Base-by-base conservation (phyloP, 768 basidiomycete genomes). In the Amanita phalloides region DNA sequence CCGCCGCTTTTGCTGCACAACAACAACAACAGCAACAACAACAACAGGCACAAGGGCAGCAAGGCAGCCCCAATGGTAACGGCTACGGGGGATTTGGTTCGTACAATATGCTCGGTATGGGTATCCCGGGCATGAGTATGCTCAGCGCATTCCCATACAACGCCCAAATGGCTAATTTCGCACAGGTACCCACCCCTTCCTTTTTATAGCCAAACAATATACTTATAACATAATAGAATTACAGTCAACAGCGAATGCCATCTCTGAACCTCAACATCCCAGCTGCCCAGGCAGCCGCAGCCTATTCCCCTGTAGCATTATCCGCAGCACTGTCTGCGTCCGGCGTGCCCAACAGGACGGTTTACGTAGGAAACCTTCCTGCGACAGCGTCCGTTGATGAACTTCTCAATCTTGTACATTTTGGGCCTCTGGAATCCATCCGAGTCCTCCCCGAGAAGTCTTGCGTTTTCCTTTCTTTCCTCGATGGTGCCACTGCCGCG, bases 401-500 rank as follows among this genome's bases (percentile, higher is more conserved):
- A 65, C 82, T 99, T 11, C 84, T 99, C 61, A 96, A 93, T 64
- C 84, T 97, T 57, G 95, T 99, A 53, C 92, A 95, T 62, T 98
- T 97, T 62, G 95, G 95, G 3, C 95, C 96, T 0, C 83, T 98
- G 58, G 95, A 98, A 66, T 86, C 82, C 44, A 86, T 98, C 61
- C 87, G 92, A 45, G 88, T 99, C 33, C 79, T 98, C 8, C 91
- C 93, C 42, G 95, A 98, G 66, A 97, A 97, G 66, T 89, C 86
- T 2, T 98, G 96, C 66, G 93, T 96, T 48, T 99, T 99, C 76
- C 81, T 99, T 53, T 96, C 93, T 26, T 99, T 98, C 82, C 77
- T 99, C 50, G 94, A 99, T 53, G 86, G 86, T 20, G 75, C 81
- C 26, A 96, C 90, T 4, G 93, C 96, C 7, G 90, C 91, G 0